phyloP scores from a whole-genome alignment of 768 basidiomycete species.

The Auricularia cornea region DNA sequence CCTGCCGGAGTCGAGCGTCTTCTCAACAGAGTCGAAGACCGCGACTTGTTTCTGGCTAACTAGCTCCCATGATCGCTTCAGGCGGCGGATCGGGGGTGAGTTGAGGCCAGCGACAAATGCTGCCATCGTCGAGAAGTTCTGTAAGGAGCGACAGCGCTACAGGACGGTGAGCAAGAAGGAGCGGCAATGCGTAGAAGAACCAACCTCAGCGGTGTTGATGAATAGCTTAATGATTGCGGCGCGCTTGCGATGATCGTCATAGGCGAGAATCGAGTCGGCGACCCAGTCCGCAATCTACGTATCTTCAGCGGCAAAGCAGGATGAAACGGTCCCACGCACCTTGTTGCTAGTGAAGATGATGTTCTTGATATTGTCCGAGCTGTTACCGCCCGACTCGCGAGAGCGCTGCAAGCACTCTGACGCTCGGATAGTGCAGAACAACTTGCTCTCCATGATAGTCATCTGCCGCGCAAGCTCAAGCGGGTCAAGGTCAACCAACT shows the following conservation, averaged over 20 bases:
- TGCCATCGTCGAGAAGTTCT: slow-evolving; percentile 97
- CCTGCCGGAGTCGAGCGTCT: slow-evolving; percentile 85
- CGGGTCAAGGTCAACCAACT: slow-evolving; percentile 78
- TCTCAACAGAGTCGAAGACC: slow-evolving; percentile 71
- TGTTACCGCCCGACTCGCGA: slow-evolving; percentile 44
- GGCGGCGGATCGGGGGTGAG: slow-evolving; percentile 82
- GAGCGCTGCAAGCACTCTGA: slow-evolving; percentile 86
- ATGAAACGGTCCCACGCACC: slow-evolving; percentile 27
- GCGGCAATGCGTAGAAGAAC: slow-evolving; percentile 19
- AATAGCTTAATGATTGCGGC: slow-evolving; percentile 81
- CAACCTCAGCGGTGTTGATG: slow-evolving; percentile 83
- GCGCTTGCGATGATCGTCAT: slow-evolving; percentile 77
- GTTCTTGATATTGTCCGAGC: slow-evolving; percentile 73
- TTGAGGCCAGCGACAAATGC: slow-evolving; percentile 92
- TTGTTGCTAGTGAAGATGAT: slow-evolving; percentile 86
- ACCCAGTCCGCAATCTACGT: slow-evolving; percentile 88
- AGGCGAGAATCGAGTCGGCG: slow-evolving; percentile 68
- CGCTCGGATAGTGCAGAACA: slow-evolving; percentile 83
- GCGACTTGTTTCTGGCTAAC: slow-evolving; percentile 67
- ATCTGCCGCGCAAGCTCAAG: slow-evolving; percentile 88
- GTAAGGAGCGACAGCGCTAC: slow-evolving; percentile 78
- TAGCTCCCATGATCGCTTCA: slow-evolving; percentile 92
- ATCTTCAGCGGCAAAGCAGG: slow-evolving; percentile 4
- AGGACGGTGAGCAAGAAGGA: background rate
- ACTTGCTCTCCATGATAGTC: slow-evolving; percentile 79